Percentiles rank a stretch among this genome's conserved stretches.
Conservation (phyloP, 805 yeast genomes). For the Cyberlindnera petersonii region DNA sequence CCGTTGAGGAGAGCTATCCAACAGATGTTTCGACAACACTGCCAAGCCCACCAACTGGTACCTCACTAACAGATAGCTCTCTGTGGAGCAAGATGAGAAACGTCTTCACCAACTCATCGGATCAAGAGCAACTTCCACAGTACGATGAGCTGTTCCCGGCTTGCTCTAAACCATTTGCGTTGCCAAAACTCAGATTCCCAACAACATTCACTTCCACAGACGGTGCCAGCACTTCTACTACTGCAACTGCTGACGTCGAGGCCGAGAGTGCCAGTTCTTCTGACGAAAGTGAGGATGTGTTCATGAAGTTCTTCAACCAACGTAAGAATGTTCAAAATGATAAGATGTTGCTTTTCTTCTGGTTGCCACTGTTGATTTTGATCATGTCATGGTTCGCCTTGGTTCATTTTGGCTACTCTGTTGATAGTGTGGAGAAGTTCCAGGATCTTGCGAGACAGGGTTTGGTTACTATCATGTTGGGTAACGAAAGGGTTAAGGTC, state of each 20-base stretch:
- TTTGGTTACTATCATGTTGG: conserved; percentile 47
- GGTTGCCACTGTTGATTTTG: conserved; percentile 76
- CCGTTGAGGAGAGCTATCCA: neutral
- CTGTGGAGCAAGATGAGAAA: conserved; percentile 36
- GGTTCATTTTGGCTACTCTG: conserved; percentile 33
- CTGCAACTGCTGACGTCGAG: neutral
- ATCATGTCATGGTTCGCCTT: conserved; percentile 45
- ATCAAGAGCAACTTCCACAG: conserved; percentile 54
- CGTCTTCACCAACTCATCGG: conserved; percentile 24
- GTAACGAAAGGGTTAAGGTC: conserved; percentile 46
- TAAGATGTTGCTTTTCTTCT: conserved; percentile 81
- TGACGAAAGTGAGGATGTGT: conserved; percentile 30
- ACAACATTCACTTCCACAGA: conserved; percentile 10
- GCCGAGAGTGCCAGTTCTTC: conserved; percentile 6
- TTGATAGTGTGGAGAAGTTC: conserved; percentile 32
- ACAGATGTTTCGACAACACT: neutral
- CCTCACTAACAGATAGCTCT: conserved; percentile 25
- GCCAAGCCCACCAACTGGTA: conserved; percentile 1
- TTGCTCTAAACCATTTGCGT: conserved; percentile 12
- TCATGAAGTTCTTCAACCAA: conserved; percentile 38
- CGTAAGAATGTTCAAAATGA: conserved; percentile 58
- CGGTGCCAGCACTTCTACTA: conserved; percentile 8
- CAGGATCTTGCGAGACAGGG: conserved; percentile 40
- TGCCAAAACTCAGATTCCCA: conserved; percentile 19
- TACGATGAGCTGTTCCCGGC: conserved; percentile 73